phyloP scores from a whole-genome alignment of 2,329 filamentous ascomycete species.

The Monosporascus sp. region DNA sequence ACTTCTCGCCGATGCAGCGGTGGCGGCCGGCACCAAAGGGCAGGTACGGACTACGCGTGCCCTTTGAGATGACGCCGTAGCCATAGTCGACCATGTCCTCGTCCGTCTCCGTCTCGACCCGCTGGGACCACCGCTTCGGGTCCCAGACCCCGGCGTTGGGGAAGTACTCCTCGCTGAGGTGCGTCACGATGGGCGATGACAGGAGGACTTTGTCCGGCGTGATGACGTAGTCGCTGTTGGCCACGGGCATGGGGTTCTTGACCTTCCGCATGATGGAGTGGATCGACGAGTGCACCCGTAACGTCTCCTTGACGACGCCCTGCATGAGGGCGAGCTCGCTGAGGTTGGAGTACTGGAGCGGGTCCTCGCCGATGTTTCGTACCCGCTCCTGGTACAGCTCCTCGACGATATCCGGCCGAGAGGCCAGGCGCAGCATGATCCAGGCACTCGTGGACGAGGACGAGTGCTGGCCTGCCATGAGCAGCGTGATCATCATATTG shows the following conservation, averaged over 20 bases:
- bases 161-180: conserved; percentile 69
- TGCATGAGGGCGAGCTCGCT: conserved; percentile 74
- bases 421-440: conserved; percentile 77
- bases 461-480: conserved; percentile 90
- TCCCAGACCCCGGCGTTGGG: conserved; percentile 80
- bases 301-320: conserved; percentile 84
- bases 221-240: conserved; percentile 77
- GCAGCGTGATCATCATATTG: conserved; percentile 89
- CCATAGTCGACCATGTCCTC: conserved; percentile 87
- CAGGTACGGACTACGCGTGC: conserved; percentile 81
- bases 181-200: conserved; percentile 77
- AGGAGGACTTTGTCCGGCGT: conserved; percentile 77
- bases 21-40: conserved; percentile 92
- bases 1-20: conserved; percentile 94
- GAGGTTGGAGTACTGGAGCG: conserved; percentile 67
- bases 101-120: conserved; percentile 47
- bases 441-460: conserved; percentile 79
- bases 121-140: conserved; percentile 75
- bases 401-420: conserved; percentile 70
- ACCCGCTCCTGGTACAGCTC: conserved; percentile 82
- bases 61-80: conserved; percentile 89
- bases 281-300: conserved; percentile 86
- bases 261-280: conserved; percentile 93
- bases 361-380: conserved; percentile 63
- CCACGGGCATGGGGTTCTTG: conserved; percentile 78